Evolutionary conservation across 768 basidiomycete species (phyloP), one percentile per base, ranked within the genome.

Genomic region (Boletus vinaceobasis): DNA sequence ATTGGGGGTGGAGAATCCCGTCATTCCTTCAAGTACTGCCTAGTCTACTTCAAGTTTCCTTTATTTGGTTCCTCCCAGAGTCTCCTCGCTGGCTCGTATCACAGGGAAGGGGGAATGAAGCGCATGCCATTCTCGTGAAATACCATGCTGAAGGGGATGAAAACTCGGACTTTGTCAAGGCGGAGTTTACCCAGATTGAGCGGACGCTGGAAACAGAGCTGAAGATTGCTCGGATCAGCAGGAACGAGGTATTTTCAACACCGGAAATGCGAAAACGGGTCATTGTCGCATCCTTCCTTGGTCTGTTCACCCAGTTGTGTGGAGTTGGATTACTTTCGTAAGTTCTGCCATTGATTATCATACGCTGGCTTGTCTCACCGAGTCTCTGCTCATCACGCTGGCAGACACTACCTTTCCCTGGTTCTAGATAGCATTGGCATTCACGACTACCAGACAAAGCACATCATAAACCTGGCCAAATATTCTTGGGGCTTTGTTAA

Each of bases 1-100:
- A 81, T 60, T 85, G 83, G 84, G 82, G 80, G 11, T 87, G 86
- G 86, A 76, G 85, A n/a, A 84, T 86, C 21, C 85, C 84, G 0
- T 66, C 61, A 1, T 80, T 84, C n/a, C 74, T 86, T 6, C 86
- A 87, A 65, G 59, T 79, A 33, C 63, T 76, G 1, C 85, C 85
- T 2, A 79, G 78, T 55, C 32, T 74, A 11, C 67, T 85, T 21
- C 85, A 86, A 57, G 62, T 86, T 42, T 55, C 58, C 27, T 82
- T 87, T 65, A 74, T 86, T 49, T 78, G 70, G 63, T 80, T 82
- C 62, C 70, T 86, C 15, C 84, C 84, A 3, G 85, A 87, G 61
- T 84, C 82, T 11, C 85, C 85, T 15, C 77, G 82, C 37, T 86
- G 84, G 84, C 75, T 86, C 5, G 73, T 86, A 31, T 78, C 81